Evolutionary conservation across 441 rosid genomes (phyloP).

Genomic region (Erodium texanum): DNA sequence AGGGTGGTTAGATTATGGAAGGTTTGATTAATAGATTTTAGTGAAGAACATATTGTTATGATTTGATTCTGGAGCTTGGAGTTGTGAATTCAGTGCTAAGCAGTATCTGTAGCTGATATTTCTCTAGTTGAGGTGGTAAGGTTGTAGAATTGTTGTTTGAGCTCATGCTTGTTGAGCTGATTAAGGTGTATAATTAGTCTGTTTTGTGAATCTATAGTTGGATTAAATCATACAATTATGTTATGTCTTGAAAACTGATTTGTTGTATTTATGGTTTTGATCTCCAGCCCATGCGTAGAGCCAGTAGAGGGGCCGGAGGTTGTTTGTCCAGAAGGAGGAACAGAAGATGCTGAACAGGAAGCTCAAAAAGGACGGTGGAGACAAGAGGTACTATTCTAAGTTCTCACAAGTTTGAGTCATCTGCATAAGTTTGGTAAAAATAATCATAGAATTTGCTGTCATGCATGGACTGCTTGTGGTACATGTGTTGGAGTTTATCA

Average conservation of each 20-base stretch:
- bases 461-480: neutral
- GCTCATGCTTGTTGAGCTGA: neutral
- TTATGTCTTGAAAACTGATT: neutral
- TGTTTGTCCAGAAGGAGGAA: slow-evolving; percentile 87
- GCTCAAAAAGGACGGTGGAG: slow-evolving; percentile 90
- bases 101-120: neutral
- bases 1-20: neutral
- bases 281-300: slow-evolving; percentile 31
- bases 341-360: slow-evolving; percentile 89
- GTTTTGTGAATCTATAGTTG: neutral
- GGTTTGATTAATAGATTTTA: neutral
- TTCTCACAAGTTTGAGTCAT: neutral
- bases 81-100: neutral
- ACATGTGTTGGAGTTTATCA: neutral
- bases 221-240: neutral
- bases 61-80: neutral
- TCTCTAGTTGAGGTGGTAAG: neutral
- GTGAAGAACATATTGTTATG: neutral
- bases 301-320: slow-evolving; percentile 71
- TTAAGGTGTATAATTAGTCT: neutral
- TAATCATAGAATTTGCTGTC: neutral
- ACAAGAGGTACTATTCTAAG: slow-evolving; percentile 49
- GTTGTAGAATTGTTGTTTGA: neutral
- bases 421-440: neutral
- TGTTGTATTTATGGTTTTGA: slow-evolving; percentile 15